Base-by-base conservation (phyloP, 164 flowering plant species). In the Sedum album region DNA sequence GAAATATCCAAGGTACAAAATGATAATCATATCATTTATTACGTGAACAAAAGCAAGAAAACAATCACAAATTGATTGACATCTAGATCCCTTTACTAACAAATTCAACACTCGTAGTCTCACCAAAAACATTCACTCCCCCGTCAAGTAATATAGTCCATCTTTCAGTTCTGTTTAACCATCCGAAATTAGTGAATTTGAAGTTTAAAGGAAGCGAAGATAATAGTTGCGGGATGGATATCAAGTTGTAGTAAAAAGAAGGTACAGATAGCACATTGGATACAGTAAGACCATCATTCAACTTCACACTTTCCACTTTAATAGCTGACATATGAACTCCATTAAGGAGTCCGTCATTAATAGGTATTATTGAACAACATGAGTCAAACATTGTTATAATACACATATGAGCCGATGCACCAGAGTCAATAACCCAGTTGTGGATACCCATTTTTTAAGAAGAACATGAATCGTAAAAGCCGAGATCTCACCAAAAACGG, bases 181-280 rank as follows among this genome's bases (percentile, higher is more conserved):
- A 63, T 62, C 25, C 66, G 33, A 30, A 62, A 25, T 62, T 25
- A 62, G 66, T 62, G 31, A 62, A 7, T 18, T 26, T 6, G 20
- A 62, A 62, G 33, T 26, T 6, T 20, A 62, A n/a, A 26, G 66
- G 66, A 10, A 62, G 66, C 66, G 66, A 62, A 62, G 66, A 62
- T 62, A 62, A n/a, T 13, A 62, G 66, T 62, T 20, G 66, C 33
- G 66, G 25, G 30, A n/a, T n/a, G n/a, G n/a, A n/a, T n/a, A n/a
- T n/a, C n/a, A n/a, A n/a, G n/a, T n/a, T n/a, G n/a, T n/a, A 62
- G 6, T 36, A 36, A 36, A 36, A 36, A 4, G 66, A 62, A 6
- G 66, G 66, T 30, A 62, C 66, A 20, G 25, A 35, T 35, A 62
- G 25, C 66, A 62, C 66, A 62, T 62, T 35, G 66, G 33, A 62